Conservation (phyloP, 1,284 basidiomycete genomes). For the Apiotrichum akiyoshidainum region DNA sequence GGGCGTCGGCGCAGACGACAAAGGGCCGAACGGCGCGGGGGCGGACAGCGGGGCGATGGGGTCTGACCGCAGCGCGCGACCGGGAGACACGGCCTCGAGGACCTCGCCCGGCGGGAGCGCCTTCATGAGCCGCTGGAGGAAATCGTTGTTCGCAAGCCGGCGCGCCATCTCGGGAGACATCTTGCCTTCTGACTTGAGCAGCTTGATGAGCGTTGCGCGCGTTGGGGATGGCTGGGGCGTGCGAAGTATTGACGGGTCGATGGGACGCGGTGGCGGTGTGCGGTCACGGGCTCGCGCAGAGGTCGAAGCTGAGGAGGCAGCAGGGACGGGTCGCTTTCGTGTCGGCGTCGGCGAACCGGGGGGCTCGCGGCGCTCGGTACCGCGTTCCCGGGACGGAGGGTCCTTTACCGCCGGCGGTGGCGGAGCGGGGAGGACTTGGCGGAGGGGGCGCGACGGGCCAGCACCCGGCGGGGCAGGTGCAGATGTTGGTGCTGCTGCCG, state of each 20-base stretch:
- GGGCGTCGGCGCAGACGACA: background rate
- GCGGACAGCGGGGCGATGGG: background rate
- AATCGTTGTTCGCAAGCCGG: conserved; percentile 39
- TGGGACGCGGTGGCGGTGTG: conserved; percentile 27
- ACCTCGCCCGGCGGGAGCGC: conserved; percentile 27
- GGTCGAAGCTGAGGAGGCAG: background rate
- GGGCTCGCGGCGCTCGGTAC: background rate
- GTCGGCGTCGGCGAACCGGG: conserved; percentile 1
- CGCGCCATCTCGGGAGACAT: conserved; percentile 43
- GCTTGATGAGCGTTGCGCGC: conserved; percentile 33
- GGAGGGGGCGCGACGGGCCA: background rate
- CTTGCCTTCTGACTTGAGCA: conserved; percentile 39
- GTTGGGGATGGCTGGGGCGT: conserved; percentile 45
- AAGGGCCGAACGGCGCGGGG: background rate
- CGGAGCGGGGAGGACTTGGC: conserved; percentile 1
- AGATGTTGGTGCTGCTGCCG: background rate
- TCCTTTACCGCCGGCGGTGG: background rate
- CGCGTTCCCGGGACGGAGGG: background rate
- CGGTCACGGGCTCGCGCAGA: conserved; percentile 3
- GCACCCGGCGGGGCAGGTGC: background rate
- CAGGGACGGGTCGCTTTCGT: background rate
- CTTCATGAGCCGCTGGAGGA: conserved; percentile 39
- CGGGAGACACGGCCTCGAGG: background rate
- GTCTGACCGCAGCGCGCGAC: background rate
- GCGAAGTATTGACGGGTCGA: conserved; percentile 3